phyloP scores from a whole-genome alignment of 306 rosid species.

The Dicorynia guianensis region DNA sequence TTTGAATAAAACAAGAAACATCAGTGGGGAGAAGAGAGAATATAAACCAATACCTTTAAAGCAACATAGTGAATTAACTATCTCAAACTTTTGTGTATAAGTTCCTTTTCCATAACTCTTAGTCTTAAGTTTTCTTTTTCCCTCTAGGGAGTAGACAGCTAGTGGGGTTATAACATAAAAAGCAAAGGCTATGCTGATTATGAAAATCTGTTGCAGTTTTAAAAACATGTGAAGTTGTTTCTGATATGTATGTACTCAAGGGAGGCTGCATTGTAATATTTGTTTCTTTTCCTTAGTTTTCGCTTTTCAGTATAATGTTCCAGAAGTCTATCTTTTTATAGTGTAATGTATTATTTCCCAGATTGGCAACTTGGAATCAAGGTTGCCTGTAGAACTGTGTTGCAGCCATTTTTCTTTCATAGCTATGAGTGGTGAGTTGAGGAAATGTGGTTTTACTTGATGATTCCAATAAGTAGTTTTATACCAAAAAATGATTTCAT shows the following conservation, averaged over 20 bases:
- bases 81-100: background rate
- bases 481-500: background rate
- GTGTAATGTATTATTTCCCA: too few species aligned
- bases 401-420: too few species aligned
- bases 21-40: too few species aligned
- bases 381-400: background rate
- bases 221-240: background rate
- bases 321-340: background rate
- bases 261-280: background rate
- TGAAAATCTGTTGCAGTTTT: constrained; percentile 15
- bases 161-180: background rate
- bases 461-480: too few species aligned
- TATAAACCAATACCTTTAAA: too few species aligned
- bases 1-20: too few species aligned
- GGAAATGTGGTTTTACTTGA: background rate
- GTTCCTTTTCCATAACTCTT: background rate
- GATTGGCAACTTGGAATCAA: background rate
- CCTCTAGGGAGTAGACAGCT: background rate
- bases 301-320: background rate
- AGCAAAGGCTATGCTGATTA: constrained; percentile 8
- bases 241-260: background rate
- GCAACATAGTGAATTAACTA: background rate
- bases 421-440: background rate
- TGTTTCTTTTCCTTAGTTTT: background rate
- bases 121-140: background rate